Conservation (phyloP, 2,329 filamentous ascomycete species). For the Lecanicillium sp. region DNA sequence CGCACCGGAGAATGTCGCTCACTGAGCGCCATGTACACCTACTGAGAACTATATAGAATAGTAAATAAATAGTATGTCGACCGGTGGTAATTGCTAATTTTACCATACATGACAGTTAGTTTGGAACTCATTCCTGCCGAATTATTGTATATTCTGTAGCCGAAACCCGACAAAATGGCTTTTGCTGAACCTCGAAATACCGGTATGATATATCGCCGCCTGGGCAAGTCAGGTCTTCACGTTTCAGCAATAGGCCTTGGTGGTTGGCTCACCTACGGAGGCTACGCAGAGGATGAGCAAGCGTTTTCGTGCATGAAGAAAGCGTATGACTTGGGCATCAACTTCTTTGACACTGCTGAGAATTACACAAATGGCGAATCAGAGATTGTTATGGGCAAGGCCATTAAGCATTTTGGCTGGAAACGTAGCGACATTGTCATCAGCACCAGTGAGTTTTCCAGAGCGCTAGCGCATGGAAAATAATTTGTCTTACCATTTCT, state of each 20-base stretch:
- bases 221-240: slow-evolving; percentile 65
- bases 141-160: no score
- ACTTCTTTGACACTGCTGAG: slow-evolving; percentile 56
- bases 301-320: slow-evolving; percentile 53
- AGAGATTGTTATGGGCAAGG: slow-evolving; percentile 53
- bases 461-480: background rate
- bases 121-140: no score
- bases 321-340: slow-evolving; percentile 50
- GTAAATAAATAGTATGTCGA: no score
- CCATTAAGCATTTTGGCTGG: slow-evolving; percentile 51
- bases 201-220: slow-evolving; percentile 60
- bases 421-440: slow-evolving; percentile 53
- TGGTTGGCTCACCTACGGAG: slow-evolving; percentile 67
- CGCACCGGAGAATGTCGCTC: no score
- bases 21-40: no score
- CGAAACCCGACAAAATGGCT: no score
- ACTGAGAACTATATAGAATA: no score
- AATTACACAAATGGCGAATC: slow-evolving; percentile 50
- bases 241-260: slow-evolving; percentile 66
- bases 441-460: slow-evolving; percentile 38
- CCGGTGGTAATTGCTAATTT: no score
- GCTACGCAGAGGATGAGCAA: slow-evolving; percentile 54
- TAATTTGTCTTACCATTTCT: background rate
- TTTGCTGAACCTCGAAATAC: no score
- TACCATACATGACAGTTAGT: no score